These are phyloP conservation scores for Kodamaea alishanica DNA, from an alignment of 1,139 yeast species.

Conservation along the genomic window DNA sequence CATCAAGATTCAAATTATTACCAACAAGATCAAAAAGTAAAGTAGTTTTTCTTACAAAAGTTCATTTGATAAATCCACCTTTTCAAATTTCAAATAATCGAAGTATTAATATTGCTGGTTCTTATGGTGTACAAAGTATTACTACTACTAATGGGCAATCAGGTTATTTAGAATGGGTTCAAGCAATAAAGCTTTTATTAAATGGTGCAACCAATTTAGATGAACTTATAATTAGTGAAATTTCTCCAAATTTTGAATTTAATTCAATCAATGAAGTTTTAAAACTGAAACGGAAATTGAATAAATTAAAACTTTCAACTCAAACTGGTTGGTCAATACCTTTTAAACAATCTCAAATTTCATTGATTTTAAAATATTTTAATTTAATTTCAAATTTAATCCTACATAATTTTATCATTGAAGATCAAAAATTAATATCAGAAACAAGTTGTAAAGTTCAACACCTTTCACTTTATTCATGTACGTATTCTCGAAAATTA, in stretches of 20 bases:
- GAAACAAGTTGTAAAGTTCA: conserved; percentile 11
- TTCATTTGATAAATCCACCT: conserved; percentile 38
- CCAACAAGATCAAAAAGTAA: neutral
- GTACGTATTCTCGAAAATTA: conserved; percentile 22
- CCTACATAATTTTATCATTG: conserved; percentile 48
- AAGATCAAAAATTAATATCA: conserved; percentile 24
- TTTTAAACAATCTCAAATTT: conserved; percentile 28
- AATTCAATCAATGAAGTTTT: conserved; percentile 1
- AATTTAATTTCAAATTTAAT: conserved; percentile 43
- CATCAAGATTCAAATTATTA: too few relatives aligned
- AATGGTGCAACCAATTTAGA: conserved; percentile 34
- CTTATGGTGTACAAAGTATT: conserved; percentile 30
- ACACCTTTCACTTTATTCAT: conserved; percentile 23
- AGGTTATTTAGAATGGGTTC: conserved; percentile 27
- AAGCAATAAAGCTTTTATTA: conserved; percentile 23
- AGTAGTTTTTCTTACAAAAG: conserved; percentile 19
- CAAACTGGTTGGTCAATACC: conserved; percentile 51
- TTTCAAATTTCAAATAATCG: conserved; percentile 19
- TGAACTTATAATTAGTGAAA: conserved; percentile 32
- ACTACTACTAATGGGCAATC: conserved; percentile 15
- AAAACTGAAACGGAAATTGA: conserved; percentile 21
- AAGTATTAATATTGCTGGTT: conserved; percentile 38
- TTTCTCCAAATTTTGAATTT: conserved; percentile 52
- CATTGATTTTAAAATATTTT: conserved; percentile 36
- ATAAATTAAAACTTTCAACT: conserved; percentile 29